phyloP scores from a whole-genome alignment of 495 filamentous ascomycete species.

The Podospora comata region DNA sequence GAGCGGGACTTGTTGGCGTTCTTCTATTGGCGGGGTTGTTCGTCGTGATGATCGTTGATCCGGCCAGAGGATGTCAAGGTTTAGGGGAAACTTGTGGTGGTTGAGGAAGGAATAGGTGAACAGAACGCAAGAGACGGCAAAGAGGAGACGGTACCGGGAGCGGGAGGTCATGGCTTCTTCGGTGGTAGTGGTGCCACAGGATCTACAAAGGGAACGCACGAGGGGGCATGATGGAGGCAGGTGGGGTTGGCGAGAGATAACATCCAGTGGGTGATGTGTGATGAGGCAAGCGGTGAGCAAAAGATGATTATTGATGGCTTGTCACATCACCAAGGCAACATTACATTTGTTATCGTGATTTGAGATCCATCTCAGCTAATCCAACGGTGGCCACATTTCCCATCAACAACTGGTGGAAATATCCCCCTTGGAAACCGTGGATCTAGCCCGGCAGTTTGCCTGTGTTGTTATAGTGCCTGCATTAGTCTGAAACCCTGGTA shows the following conservation, averaged over 20 bases:
- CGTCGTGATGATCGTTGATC: neutral
- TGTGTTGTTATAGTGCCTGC: neutral
- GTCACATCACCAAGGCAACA: neutral
- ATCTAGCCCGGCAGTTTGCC: neutral
- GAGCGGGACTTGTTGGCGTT: conserved; percentile 16
- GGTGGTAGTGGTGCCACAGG: no score
- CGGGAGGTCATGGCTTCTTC: conserved; percentile 4
- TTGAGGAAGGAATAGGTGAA: conserved; percentile 13
- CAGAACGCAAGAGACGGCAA: conserved; percentile 4
- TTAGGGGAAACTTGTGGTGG: conserved; percentile 4
- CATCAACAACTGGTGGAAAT: neutral
- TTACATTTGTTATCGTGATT: neutral
- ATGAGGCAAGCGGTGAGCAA: neutral
- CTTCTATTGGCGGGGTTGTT: neutral
- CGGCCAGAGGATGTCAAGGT: neutral
- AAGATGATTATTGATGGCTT: neutral
- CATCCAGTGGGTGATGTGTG: neutral
- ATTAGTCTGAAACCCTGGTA: neutral
- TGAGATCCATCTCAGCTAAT: neutral
- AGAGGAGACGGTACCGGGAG: conserved; percentile 21
- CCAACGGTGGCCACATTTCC: neutral
- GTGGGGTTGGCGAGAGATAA: neutral
- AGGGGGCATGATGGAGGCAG: neutral
- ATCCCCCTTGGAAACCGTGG: neutral
- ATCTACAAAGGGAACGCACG: neutral